Base-by-base conservation (phyloP, 495 filamentous ascomycete genomes). In the Cercophora scortea region DNA sequence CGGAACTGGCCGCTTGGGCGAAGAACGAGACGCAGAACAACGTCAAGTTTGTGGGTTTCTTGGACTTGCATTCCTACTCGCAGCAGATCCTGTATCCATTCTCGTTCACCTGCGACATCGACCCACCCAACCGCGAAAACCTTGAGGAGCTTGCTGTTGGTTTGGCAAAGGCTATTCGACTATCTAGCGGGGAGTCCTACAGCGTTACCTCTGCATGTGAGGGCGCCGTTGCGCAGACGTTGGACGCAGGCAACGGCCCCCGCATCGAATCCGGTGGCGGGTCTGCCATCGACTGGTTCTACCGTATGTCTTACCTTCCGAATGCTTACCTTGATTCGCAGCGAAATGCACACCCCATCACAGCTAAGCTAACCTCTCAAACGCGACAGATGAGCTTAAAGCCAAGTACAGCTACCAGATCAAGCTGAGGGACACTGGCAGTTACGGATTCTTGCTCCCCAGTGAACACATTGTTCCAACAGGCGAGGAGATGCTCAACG, bases 1-100 rank as follows among this genome's bases (percentile, higher is more conserved):
- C 76, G 25, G 70, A 75, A 17, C 70, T 98, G 18, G 87, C 89
- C 8, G 76, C 87, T 35, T 98, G 93, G 92, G 88, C 87, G 0
- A 79, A 77, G 56, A 95, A 95, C 59, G 81, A 95, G 64, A 91
- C 88, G 0, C 74, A 83, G 12, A 11, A 88, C 61, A 80, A 81
- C 35, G 79, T 80, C 11, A 75, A 85, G 32, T 86, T 98, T 54
- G 79, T 89, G 12, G 90, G 83, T 3, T 87, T 95, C 52, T 70
- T 98, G 16, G 93, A 98, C 68, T 74, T 98, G 32, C 93, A 98
- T 63, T 93, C 88, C 25, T 98, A 98, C 70, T 92, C 89, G 16
- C 92, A 98, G 69, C 88, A 96, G 69, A 84, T 98, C 32, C 76
- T 96, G 9, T 96, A 92, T 63, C 93, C 93, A 0, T 97, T 92